Conservation (phyloP, 768 basidiomycete species). For the Tylopilus intermedius region DNA sequence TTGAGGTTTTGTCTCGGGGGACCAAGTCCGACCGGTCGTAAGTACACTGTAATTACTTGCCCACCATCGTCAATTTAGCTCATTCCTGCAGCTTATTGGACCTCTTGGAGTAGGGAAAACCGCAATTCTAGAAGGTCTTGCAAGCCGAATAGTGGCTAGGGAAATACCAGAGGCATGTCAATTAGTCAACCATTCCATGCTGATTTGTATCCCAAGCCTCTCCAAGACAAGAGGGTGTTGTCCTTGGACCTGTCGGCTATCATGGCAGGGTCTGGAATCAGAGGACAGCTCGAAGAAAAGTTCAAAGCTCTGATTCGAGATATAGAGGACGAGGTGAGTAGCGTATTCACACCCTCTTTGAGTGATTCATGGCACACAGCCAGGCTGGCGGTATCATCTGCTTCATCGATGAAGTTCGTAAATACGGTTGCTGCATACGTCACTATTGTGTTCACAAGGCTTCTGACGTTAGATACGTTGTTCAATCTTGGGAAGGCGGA, state of each 20-base stretch:
- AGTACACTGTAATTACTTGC: conserved; percentile 14
- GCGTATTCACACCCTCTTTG: conserved; percentile 26
- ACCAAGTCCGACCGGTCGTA: conserved; percentile 90
- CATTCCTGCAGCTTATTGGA: too few species aligned
- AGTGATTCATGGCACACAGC: conserved; percentile 11
- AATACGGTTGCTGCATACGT: conserved; percentile 31
- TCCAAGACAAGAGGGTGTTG: conserved; percentile 83
- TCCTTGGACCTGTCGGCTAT: conserved; percentile 80
- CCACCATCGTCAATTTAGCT: too few species aligned
- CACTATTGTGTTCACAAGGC: neutral
- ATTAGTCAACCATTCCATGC: too few species aligned
- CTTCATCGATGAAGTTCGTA: conserved; percentile 93
- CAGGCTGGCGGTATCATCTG: conserved; percentile 77
- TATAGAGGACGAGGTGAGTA: conserved; percentile 73
- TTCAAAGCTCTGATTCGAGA: conserved; percentile 88
- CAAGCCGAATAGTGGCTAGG: too few species aligned
- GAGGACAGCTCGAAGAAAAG: conserved; percentile 91
- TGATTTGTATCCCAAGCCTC: conserved; percentile 44
- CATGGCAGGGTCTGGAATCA: conserved; percentile 85
- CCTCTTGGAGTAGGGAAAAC: too few species aligned
- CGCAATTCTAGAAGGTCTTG: too few species aligned
- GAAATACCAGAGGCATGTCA: too few species aligned
- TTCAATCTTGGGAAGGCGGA: conserved; percentile 90
- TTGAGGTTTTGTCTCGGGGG: conserved; percentile 70
- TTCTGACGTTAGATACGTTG: conserved; percentile 49